Evolutionary conservation across 169 alveolate genomes (phyloP).

Genomic region (Condylostoma magnum): DNA sequence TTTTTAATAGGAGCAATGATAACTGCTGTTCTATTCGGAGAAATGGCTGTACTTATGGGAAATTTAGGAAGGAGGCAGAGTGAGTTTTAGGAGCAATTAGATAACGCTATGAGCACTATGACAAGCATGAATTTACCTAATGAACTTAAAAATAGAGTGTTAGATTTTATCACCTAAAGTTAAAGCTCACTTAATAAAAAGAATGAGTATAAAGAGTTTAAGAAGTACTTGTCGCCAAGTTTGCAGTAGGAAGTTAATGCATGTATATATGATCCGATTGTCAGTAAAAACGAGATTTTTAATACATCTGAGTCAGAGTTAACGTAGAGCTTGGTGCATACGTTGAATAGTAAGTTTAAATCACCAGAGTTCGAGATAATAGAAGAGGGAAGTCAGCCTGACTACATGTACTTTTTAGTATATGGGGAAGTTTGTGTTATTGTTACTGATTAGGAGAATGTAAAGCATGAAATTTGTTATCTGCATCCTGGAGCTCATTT

Average conservation of each 20-base stretch:
- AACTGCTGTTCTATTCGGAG: constrained; percentile 61
- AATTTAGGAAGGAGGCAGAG: constrained; percentile 23
- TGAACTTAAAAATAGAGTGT: constrained; percentile 8
- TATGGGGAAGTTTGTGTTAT: constrained; percentile 35
- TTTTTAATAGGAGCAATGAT: constrained; percentile 46
- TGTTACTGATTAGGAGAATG: neutral
- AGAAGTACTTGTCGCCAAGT: constrained; percentile 36
- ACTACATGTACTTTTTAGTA: constrained; percentile 39
- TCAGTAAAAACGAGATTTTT: constrained; percentile 28
- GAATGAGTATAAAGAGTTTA: constrained; percentile 36
- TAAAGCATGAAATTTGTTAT: constrained; percentile 1
- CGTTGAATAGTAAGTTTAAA: constrained; percentile 22
- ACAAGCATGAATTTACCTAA: constrained; percentile 38
- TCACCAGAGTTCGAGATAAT: constrained; percentile 50
- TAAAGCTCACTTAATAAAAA: constrained; percentile 32
- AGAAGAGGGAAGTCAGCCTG: constrained; percentile 32
- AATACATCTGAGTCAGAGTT: constrained; percentile 19
- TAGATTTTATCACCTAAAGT: constrained; percentile 30
- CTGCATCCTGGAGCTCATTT: constrained; percentile 28
- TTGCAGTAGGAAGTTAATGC: constrained; percentile 32
- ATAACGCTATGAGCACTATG: constrained; percentile 41
- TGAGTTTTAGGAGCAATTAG: constrained; percentile 34
- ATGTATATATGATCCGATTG: constrained; percentile 35
- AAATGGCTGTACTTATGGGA: constrained; percentile 43
- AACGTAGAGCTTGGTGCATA: constrained; percentile 14